Base-by-base conservation (phyloP, 2,329 filamentous ascomycete species). In the Endoconidiophora laricicola region DNA sequence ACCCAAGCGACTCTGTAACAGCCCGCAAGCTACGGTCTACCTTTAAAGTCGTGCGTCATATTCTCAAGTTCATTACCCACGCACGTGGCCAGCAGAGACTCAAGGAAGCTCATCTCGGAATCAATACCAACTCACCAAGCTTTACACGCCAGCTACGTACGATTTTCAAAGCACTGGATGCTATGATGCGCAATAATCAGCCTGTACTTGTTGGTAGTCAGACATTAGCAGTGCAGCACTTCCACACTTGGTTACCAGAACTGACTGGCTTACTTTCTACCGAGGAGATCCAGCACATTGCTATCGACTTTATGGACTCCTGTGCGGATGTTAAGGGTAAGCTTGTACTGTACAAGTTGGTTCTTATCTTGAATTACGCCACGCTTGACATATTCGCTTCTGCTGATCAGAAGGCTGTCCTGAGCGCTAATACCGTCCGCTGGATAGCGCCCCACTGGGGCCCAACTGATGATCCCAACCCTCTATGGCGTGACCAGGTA, bases 361-460 rank as follows among this genome's bases (percentile, higher is more conserved):
- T 96, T 16, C 71, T 98, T 38, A 88, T 98, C 58, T 83, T 94
- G 62, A 91, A 95, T 63, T 90, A 94, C 61, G 85, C 83, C 24
- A 81, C 81, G 55, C 69, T 94, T 4, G 78, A 84, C 23, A 71
- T 94, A 20, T 96, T 96, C 65, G 74, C 81, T 7, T 72, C 81
- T n/a, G 74, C 80, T 0, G 83, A 90, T 53, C 83, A 90, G 56
- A 75, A 81, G 56, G 74, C 78, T 24, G 78, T 78, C 10, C 70
- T 95, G 44, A 78, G 83, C 54, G 75, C 81, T 43, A 93, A 87
- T 59, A 95, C 87, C 3, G 80, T 88, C 42, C 72, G 83, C 54
- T 98, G 91, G 91, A 79, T 98, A 52, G 80, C 81, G 10, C 88
- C 90, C 3, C 88, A 96, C 63, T 98, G 91, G 91, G 90, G 90